Base-by-base conservation (phyloP, 1,284 basidiomycete species). In the Phenoliferia sp. region DNA sequence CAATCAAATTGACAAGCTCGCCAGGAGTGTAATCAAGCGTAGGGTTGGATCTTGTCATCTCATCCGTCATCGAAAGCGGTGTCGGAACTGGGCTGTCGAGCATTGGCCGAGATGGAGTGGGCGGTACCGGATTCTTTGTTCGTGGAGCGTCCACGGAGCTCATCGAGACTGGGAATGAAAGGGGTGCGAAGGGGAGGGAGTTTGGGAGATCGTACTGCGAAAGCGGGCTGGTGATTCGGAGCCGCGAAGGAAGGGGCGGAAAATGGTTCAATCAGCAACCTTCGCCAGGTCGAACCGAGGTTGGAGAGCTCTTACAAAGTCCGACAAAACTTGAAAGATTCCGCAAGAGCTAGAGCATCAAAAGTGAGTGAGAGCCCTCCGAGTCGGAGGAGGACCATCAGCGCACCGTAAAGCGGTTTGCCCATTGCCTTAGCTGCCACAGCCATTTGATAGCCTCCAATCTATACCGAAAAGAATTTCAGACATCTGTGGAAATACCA, bases 361-460 rank as follows among this genome's bases (percentile, higher is more conserved):
- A 32, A 34, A 3, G 62, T 6, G 79, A 91, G 76, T 74, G 64
- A 69, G 59, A 74, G 65, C 64, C 70, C 67, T 78, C 73, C 66
- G 65, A 70, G 58, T 65, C 62, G 58, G 64, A 68, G 67, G 62
- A 31, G 52, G 54, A 3, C 6, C 63, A 59, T 33, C 26, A 48
- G 36, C 81, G 70, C 69, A 89, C 90, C 94, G 80, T 97, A 99
- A 78, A 99, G 94, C 3, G 96, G 95, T 78, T 95, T 97, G 76
- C 93, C 90, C 66, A 89, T 87, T 36, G 91, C 89, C 80, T 94
- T 94, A 64, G 96, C 95, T 67, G 97, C 90, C 74, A 98, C 89
- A 2, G 94, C 96, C 76, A 98, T 92, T 79, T 97, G 93, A 80
- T 93, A 94, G 72, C 95, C 56, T 93, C 90, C 35, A 90, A 82